A percentile compares a stretch with the other conserved stretches of the same genome.
phyloP scores from a whole-genome alignment of 2,329 filamentous ascomycete species.

The Penicillium sclerotigenum region DNA sequence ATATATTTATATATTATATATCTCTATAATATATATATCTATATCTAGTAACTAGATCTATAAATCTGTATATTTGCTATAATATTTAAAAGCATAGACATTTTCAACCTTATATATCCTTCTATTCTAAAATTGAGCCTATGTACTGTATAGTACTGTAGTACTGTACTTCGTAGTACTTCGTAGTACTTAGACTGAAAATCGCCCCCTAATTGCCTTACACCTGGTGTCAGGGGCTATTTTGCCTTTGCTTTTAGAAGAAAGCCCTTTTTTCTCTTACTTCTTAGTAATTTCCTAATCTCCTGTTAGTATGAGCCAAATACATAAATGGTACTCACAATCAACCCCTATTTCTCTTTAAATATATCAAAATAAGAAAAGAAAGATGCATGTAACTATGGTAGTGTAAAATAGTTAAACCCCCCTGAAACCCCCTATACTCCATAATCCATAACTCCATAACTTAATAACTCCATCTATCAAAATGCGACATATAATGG shows the following conservation, averaged over 20 bases:
- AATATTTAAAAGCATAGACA: background rate
- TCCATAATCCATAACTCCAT: too few relatives aligned
- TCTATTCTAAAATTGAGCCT: background rate
- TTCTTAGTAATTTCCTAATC: background rate
- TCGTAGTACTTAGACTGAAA: background rate
- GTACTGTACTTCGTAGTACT: too few relatives aligned
- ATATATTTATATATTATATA: background rate
- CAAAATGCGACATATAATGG: background rate
- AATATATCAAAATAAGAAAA: background rate
- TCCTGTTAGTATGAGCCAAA: background rate
- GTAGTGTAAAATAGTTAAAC: background rate
- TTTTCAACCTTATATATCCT: background rate
- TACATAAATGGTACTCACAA: background rate
- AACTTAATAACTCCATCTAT: too few relatives aligned
- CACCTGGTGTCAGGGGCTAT: conserved; percentile 1
- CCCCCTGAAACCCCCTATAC: conserved; percentile 1
- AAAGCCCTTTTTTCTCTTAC: too few relatives aligned
- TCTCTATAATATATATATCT: too few relatives aligned
- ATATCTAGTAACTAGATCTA: too few relatives aligned
- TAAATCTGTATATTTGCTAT: background rate
- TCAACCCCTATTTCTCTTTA: background rate
- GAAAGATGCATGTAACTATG: background rate
- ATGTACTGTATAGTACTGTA: background rate
- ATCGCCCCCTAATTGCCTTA: background rate
- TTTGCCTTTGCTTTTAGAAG: background rate